Base-by-base conservation (phyloP, 2,329 filamentous ascomycete genomes). In the Gremmenia infestans region DNA sequence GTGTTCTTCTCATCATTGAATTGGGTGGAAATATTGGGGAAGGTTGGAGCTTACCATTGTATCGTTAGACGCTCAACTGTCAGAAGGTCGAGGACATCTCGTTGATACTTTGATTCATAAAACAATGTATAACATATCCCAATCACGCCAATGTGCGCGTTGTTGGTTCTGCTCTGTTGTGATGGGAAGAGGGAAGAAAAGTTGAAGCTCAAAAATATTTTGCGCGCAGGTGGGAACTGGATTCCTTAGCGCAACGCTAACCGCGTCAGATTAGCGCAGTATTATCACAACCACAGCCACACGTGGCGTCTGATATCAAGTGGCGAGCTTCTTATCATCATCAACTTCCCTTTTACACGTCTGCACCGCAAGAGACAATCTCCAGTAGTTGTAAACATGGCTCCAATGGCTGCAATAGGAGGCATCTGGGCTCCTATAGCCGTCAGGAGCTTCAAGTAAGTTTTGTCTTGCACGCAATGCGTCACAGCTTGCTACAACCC, bases 111-210 rank as follows among this genome's bases (percentile, higher is more conserved):
- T 4, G 8, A 32, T 4, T 32, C 28, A 12, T 32, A 32, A 9
- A 32, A 12, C 9, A 32, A 2, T 11, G 28, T 9, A 32, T 32
- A 32, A 12, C 2, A 12, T 32, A 4, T 32, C 9, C 28, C 28
- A 32, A 32, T 32, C 9, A 32, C 17, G 45, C 17, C 9, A 35
- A 7, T 46, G 37, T 42, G 19, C 3, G 48, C 52, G 45, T 32
- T 39, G 12, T 23, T 51, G 46, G 43, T 39, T 42, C 51, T 51
- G 17, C 28, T 42, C 15, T 52, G 55, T 83, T 81, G 56, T 85
- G 87, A 89, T 55, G 86, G 86, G 28, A 9, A 23, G 83, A 80
- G 68, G 80, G 81, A 40, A 12, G 37, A 25, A 17, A 19, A 40
- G 52, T 32, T 17, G 17, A 42, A 42, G 39, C 39, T 42, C 39